Base-by-base conservation (phyloP, 306 rosid species). In the Prunus fruticosa region DNA sequence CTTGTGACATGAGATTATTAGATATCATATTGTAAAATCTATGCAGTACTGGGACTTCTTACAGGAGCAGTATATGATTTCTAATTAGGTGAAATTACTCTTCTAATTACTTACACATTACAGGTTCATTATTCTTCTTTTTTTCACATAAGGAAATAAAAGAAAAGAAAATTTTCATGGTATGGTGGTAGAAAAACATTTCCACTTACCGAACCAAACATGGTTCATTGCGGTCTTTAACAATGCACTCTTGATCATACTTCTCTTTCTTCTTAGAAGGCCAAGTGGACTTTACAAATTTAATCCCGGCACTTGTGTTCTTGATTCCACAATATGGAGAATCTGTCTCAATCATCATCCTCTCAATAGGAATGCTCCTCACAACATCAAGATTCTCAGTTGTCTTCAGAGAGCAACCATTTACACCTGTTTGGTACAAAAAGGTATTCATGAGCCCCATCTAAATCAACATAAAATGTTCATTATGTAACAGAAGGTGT, bases 161-260 rank as follows among this genome's bases (percentile, higher is more conserved):
- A 0, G 27, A 8, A 71, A 38, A 14, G 1, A 34, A 53, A 58
- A 41, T 25, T 50, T 73, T 23, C 45, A 41, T 4, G 4, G 46
- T 15, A 13, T 5, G 28, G 5, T 15, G 6, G 60, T 45, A 13
- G 16, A 25, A 68, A 69, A 68, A 67, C 16, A 67, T 34, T 19
- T 54, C 49, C 65, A 81, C 86, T 78, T 72, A 90, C 98, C 90
- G 86, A 67, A 95, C 97, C 76, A 83, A 86, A 86, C 98, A 95
- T 43, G 98, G 98, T 85, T 95, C 98, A 76, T 89, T 95, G 78
- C 98, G 91, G 80, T 94, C 97, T 75, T 95, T 95, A 79, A 95
- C 92, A 64, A 87, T 79, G 80, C 84, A 85, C 57, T 79, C 92
- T 76, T 80, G 89, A 72, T 95, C 93, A 62, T 95, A 83, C 85